Conservation (phyloP, 2,329 filamentous ascomycete genomes). For the Fusarium coffeatum region DNA sequence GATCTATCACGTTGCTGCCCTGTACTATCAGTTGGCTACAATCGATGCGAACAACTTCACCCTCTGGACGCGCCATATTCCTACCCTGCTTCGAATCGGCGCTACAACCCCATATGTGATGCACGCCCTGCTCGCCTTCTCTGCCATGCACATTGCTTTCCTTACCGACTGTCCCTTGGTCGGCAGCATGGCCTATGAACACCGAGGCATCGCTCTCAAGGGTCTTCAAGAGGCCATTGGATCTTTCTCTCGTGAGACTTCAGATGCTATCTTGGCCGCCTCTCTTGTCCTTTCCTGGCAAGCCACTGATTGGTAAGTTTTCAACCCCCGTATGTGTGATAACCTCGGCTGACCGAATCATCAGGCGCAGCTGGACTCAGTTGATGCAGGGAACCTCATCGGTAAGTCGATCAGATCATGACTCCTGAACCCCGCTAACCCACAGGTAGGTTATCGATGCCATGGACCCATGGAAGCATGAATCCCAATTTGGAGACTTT, state of each 20-base stretch:
- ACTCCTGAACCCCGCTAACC: slow-evolving; percentile 29
- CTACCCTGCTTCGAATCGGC: slow-evolving; percentile 80
- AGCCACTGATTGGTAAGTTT: slow-evolving; percentile 87
- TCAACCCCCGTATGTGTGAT: neutral
- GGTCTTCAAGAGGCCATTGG: slow-evolving; percentile 90
- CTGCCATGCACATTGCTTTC: slow-evolving; percentile 94
- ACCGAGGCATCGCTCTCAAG: slow-evolving; percentile 85
- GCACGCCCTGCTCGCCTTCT: slow-evolving; percentile 91
- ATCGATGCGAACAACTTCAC: slow-evolving; percentile 86
- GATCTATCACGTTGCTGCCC: slow-evolving; percentile 88
- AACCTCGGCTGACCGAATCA: slow-evolving; percentile 48
- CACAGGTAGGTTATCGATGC: slow-evolving; percentile 78
- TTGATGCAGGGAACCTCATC: slow-evolving; percentile 92
- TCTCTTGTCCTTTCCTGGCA: slow-evolving; percentile 96
- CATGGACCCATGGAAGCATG: slow-evolving; percentile 92
- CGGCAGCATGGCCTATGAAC: slow-evolving; percentile 88
- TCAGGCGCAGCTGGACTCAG: slow-evolving; percentile 90
- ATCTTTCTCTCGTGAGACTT: slow-evolving; percentile 84
- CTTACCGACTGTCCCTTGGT: slow-evolving; percentile 87
- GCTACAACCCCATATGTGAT: slow-evolving; percentile 89
- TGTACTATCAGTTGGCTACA: slow-evolving; percentile 83
- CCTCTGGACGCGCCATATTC: slow-evolving; percentile 92
- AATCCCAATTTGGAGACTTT: slow-evolving; percentile 86
- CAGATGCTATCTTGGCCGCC: slow-evolving; percentile 90
- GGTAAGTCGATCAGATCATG: slow-evolving; percentile 63